Percentiles rank a stretch among this genome's conserved stretches.
These are phyloP conservation scores for Bretziella fagacearum DNA, from an alignment of 2,329 filamentous ascomycete genomes.

Conservation along the genomic window DNA sequence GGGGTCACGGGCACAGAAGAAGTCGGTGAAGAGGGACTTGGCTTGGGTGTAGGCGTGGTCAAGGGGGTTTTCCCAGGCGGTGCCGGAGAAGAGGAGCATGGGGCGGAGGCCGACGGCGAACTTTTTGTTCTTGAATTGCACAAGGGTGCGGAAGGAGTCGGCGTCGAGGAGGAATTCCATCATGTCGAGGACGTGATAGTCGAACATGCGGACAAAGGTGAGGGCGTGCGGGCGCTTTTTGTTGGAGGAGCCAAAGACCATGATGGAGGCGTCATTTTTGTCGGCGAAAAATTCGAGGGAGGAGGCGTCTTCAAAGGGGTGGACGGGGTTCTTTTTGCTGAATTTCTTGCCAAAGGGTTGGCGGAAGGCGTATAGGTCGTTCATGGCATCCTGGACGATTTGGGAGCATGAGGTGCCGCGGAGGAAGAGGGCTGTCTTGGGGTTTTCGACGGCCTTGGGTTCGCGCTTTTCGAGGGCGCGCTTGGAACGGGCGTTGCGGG, in stretches of 20 bases:
- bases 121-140: slow-evolving; percentile 61
- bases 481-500: slow-evolving; percentile 70
- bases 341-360: slow-evolving; percentile 77
- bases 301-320: slow-evolving; percentile 79
- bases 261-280: slow-evolving; percentile 82
- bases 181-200: slow-evolving; percentile 85
- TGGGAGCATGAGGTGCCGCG: slow-evolving; percentile 75
- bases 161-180: slow-evolving; percentile 72
- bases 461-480: slow-evolving; percentile 85
- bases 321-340: slow-evolving; percentile 90
- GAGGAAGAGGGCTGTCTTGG: slow-evolving; percentile 78
- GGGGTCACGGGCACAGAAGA: slow-evolving; percentile 68
- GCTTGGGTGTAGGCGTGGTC: slow-evolving; percentile 66
- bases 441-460: slow-evolving; percentile 75
- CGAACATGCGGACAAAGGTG: slow-evolving; percentile 68
- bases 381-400: slow-evolving; percentile 64
- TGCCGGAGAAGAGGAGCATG: slow-evolving; percentile 79
- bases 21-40: slow-evolving; percentile 74
- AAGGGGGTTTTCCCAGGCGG: slow-evolving; percentile 68
- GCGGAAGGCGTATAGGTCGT: slow-evolving; percentile 71
- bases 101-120: slow-evolving; percentile 71
- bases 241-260: slow-evolving; percentile 68
- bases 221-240: slow-evolving; percentile 94
- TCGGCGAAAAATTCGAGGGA: slow-evolving; percentile 89
- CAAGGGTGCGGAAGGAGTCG: slow-evolving; percentile 49